A percentile compares a stretch with the other conserved stretches of the same genome.
These are phyloP conservation scores for Vitis rotundifolia DNA, from an alignment of 164 flowering plant genomes.

Conservation along the genomic window DNA sequence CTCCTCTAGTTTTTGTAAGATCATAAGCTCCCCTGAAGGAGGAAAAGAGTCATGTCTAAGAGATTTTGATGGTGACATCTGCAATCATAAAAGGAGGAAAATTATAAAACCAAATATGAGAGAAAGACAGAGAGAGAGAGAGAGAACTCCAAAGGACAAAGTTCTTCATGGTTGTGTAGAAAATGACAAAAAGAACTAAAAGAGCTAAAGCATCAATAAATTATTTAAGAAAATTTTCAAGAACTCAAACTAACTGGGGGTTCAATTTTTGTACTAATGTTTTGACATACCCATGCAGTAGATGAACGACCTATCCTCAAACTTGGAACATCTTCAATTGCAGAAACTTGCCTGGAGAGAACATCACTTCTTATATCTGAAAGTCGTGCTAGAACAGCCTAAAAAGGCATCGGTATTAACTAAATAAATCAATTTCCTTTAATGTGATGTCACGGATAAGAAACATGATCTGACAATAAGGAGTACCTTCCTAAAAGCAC, in stretches of 20 bases:
- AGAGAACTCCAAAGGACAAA: background rate
- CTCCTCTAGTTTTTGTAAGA: conserved; percentile 72
- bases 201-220: background rate
- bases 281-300: conserved; percentile 37
- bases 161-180: background rate
- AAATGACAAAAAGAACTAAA: background rate
- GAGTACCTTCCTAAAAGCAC: conserved; percentile 69
- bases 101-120: background rate
- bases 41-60: conserved; percentile 31
- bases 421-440: background rate
- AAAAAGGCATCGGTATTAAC: conserved; percentile 11
- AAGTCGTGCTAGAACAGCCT: conserved; percentile 75
- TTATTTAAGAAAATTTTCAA: background rate
- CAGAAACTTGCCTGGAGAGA: conserved; percentile 25
- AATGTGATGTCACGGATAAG: background rate
- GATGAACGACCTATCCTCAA: conserved; percentile 37
- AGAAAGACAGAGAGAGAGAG: background rate
- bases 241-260: too few relatives aligned
- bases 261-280: background rate
- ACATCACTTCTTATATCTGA: conserved; percentile 57
- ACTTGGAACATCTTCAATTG: conserved; percentile 44
- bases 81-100: conserved; percentile 18
- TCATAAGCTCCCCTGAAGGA: conserved; percentile 40
- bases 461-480: background rate
- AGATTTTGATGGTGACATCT: conserved; percentile 61